Base-by-base conservation (phyloP, 495 filamentous ascomycete genomes). In the Bryoglossum gracile region DNA sequence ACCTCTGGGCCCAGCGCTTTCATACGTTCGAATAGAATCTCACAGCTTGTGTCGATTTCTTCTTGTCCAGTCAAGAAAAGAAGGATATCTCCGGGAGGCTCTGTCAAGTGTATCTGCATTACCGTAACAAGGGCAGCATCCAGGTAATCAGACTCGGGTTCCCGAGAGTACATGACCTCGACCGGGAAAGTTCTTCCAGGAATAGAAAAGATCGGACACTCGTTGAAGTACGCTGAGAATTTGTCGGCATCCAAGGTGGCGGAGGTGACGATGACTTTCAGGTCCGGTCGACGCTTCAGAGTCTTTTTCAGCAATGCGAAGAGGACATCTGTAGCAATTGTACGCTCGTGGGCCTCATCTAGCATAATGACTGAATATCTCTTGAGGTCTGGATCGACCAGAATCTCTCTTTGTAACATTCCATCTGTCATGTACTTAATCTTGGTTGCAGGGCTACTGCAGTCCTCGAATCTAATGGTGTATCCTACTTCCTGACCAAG, bases 371-470 rank as follows among this genome's bases (percentile, higher is more conserved):
- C 87, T 2, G 86, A 89, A 56, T 99, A 99, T 56, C 82, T 79
- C 62, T 77, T 86, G 36, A 97, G 66, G 57, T 90, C 80, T 0
- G 89, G 86, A 60, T 97, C 94, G 23, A 96, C 70, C 13, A 99
- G 71, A 50, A 96, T 87, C 65, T 99, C 94, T 67, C 92, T 72
- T 68, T 97, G 83, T 57, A 99, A 77, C 85, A 97, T 99, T 65
- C 92, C 92, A 54, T 99, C 92, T 10, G 92, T 99, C 90, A 97
- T 96, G 67, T 97, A 99, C 68, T 97, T 97, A 70, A 99, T 96
- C 62, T 82, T 83, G 10, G 92, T 98, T 11, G 86, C 81, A 1
- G 89, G 82, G 53, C 82, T 86, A 0, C 92, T 95, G 59, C 81
- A 85, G 59, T 99, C 94, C 60, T 99, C 92, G 62, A 99, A 99